Base-by-base conservation (phyloP, 2,329 filamentous ascomycete species). In the Beauveria sp. region DNA sequence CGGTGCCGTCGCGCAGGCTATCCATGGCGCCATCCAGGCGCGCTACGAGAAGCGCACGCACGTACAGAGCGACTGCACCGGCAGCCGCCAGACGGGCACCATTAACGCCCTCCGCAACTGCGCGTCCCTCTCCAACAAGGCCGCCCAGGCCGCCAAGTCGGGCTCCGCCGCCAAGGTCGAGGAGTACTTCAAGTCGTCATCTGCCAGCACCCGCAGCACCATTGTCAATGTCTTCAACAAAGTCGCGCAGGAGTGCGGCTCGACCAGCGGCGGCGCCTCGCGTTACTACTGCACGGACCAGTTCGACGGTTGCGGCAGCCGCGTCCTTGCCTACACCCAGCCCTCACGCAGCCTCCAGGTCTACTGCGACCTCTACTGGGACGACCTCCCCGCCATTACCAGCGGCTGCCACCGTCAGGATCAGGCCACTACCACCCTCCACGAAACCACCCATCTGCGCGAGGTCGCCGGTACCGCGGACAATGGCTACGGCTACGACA, bases 121-220 rank as follows among this genome's bases (percentile, higher is more conserved):
- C 52, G 72, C 87, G 46, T 77, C 75, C 58, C 75, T 86, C 60
- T 71, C 76, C 28, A 75, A 87, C 28, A 78, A 86, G 66, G 83
- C 79, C 42, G 73, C 72, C 18, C 69, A 72, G 1, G 81, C 81
- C 2, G 82, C 83, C 0, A 70, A 75, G 1, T 81, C 77, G 0
- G 82, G 81, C 30, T 66, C 75, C 0, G 76, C 78, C 3, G 71
- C 74, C 66, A 84, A 79, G 67, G 73, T 87, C 66, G 72, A 71
- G 42, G 82, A 86, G 68, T 88, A 86, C 77, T 90, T 88, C 79
- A 87, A 86, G 74, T 80, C 80, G 0, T 81, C 80, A 30, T 72
- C 66, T 5, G 64, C 70, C n/a, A 65, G 70, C 1, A 74, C 74
- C 12, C 77, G 79, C 47, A 74, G 68, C 54, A 75, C 72, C 1